Conservation (phyloP, 2,329 filamentous ascomycete species). For the Pezicula rhizophila region DNA sequence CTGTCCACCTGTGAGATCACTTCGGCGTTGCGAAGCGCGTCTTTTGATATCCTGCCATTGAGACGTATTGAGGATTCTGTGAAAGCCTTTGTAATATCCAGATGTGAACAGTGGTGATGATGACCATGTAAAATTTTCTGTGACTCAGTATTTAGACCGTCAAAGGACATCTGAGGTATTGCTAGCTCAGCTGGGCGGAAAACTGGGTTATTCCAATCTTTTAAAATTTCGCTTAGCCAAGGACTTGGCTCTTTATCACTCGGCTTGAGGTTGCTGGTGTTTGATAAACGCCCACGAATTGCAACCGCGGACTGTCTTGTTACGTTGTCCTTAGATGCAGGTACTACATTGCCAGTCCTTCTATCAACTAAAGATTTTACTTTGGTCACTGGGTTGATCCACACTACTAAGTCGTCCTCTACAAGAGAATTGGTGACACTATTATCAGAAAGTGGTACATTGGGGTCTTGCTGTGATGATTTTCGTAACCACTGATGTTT, state of each 20-base stretch:
- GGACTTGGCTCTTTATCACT: constrained; percentile 18
- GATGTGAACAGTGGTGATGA: constrained; percentile 21
- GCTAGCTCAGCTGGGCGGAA: constrained; percentile 48
- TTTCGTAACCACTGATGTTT: not conserved
- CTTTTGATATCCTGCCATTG: constrained; percentile 52
- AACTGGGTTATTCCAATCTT: constrained; percentile 69
- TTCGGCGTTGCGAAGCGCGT: constrained; percentile 50
- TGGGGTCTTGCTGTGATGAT: not conserved
- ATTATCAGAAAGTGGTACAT: not conserved
- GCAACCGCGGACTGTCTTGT: not conserved
- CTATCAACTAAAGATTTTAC: constrained; percentile 44
- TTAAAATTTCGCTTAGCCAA: constrained; percentile 58
- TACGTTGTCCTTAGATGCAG: constrained; percentile 21
- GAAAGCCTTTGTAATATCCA: constrained; percentile 23
- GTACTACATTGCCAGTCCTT: constrained; percentile 45
- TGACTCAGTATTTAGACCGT: constrained; percentile 21
- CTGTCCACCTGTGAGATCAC: constrained; percentile 79
- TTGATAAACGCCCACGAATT: not conserved
- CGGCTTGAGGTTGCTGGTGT: constrained; percentile 20
- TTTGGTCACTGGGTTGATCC: constrained; percentile 57
- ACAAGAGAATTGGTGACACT: constrained; percentile 19
- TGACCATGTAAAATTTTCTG: constrained; percentile 17
- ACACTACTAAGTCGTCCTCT: constrained; percentile 37
- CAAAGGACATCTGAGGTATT: constrained; percentile 37
- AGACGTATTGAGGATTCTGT: constrained; percentile 19